Conservation (phyloP, 2,329 filamentous ascomycete genomes). For the Colletotrichum sp. region DNA sequence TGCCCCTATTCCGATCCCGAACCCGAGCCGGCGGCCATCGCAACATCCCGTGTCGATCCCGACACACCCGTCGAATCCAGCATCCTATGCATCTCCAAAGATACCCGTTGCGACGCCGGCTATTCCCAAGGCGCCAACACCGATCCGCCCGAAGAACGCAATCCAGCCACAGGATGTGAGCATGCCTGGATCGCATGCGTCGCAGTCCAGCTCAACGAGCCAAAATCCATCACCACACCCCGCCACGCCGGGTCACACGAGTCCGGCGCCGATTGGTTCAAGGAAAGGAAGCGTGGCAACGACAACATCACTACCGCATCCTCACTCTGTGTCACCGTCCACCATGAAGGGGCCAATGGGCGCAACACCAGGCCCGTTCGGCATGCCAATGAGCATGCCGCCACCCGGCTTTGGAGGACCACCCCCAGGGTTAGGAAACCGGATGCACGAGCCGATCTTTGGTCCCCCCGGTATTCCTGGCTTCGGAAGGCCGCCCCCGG, state of each 20-base stretch:
- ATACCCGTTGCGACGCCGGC: slow-evolving; percentile 80
- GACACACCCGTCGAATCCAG: slow-evolving; percentile 58
- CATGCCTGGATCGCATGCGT: slow-evolving; percentile 71
- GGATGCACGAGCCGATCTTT: slow-evolving; percentile 56
- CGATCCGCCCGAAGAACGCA: slow-evolving; percentile 75
- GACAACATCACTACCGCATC: slow-evolving; percentile 30
- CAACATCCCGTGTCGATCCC: slow-evolving; percentile 50
- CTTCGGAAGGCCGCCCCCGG: slow-evolving; percentile 47
- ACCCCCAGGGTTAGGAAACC: slow-evolving; percentile 40
- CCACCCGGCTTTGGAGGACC: slow-evolving; percentile 47
- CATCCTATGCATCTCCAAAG: slow-evolving; percentile 77
- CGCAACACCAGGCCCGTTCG: slow-evolving; percentile 51
- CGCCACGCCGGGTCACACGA: slow-evolving; percentile 68
- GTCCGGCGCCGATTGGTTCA: slow-evolving; percentile 66
- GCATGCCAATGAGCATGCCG: slow-evolving; percentile 63
- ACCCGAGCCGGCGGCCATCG: slow-evolving; percentile 40
- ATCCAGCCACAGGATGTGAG: slow-evolving; percentile 83
- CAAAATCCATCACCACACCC: slow-evolving; percentile 65
- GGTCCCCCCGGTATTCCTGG: slow-evolving; percentile 37
- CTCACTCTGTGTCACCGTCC: slow-evolving; percentile 68
- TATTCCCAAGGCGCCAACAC: slow-evolving; percentile 81
- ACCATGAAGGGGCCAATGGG: slow-evolving; percentile 47
- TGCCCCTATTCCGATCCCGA: slow-evolving; percentile 42
- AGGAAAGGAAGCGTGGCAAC: slow-evolving; percentile 55
- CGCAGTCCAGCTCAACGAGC: slow-evolving; percentile 64